Evolutionary conservation across 805 yeast species (phyloP).

Genomic region (Metschnikowia reukaufii): DNA sequence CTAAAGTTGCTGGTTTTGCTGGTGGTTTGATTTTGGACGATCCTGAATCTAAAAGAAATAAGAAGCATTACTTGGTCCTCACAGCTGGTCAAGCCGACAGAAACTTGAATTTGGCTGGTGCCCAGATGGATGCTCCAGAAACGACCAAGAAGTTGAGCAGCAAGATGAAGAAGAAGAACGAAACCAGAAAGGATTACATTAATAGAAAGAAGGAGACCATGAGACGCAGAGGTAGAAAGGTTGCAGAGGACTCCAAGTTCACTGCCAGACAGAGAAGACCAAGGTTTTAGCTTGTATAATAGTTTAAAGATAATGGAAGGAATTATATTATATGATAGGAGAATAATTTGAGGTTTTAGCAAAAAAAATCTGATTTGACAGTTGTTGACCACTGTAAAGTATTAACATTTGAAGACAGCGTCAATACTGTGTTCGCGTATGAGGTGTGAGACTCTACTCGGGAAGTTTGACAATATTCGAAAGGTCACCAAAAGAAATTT

Average conservation of each 20-base stretch:
- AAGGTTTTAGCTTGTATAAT: slow-evolving; percentile 28
- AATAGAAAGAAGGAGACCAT: slow-evolving; percentile 88
- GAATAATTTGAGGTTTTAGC: background rate
- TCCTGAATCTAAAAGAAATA: slow-evolving; percentile 88
- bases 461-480: too few species aligned
- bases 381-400: too few species aligned
- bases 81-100: slow-evolving; percentile 82
- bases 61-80: slow-evolving; percentile 85
- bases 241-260: slow-evolving; percentile 86
- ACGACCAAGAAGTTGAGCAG: slow-evolving; percentile 42
- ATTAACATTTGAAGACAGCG: too few species aligned
- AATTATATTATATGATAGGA: background rate
- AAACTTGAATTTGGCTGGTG: slow-evolving; percentile 74
- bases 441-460: too few species aligned
- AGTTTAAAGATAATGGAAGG: background rate
- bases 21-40: slow-evolving; percentile 95
- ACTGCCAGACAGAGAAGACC: slow-evolving; percentile 72
- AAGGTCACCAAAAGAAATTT: too few species aligned
- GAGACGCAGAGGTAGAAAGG: slow-evolving; percentile 87
- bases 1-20: slow-evolving; percentile 91
- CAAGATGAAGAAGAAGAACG: slow-evolving; percentile 55
- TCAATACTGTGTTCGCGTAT: too few species aligned
- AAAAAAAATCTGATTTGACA: too few species aligned
- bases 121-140: slow-evolving; percentile 70
- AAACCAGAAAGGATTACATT: slow-evolving; percentile 77